phyloP scores from a whole-genome alignment of 495 filamentous ascomycete species.

The Tuber magnatum region DNA sequence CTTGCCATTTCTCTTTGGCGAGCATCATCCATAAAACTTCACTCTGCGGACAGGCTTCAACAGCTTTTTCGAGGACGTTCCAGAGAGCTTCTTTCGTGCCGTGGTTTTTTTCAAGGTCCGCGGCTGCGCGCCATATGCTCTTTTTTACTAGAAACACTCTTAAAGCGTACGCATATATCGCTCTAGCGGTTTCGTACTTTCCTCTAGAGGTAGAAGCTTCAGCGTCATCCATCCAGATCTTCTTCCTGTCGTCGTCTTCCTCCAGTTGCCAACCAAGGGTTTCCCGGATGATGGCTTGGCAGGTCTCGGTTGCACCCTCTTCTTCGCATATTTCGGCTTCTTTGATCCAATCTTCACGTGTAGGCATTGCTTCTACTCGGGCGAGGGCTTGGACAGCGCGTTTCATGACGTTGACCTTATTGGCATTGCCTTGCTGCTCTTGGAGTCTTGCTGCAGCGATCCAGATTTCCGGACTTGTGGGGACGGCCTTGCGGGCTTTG shows the following conservation, averaged over 20 bases:
- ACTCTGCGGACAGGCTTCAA: conserved; percentile 80
- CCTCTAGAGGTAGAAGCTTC: conserved; percentile 67
- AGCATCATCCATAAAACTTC: conserved; percentile 95
- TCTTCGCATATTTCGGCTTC: conserved; percentile 94
- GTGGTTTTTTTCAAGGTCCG: conserved; percentile 84
- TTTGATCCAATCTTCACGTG: conserved; percentile 91
- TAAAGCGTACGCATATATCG: conserved; percentile 85
- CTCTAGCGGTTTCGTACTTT: conserved; percentile 79
- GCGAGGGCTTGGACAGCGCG: conserved; percentile 84
- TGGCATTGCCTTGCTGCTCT: conserved; percentile 72
- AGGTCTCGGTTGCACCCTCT: conserved; percentile 80
- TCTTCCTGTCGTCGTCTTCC: conserved; percentile 93
- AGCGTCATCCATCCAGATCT: conserved; percentile 91
- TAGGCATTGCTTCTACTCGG: conserved; percentile 87
- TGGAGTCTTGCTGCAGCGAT: conserved; percentile 86
- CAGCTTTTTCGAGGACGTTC: conserved; percentile 82
- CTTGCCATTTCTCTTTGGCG: conserved; percentile 85
- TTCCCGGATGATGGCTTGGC: conserved; percentile 77
- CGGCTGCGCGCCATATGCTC: conserved; percentile 78
- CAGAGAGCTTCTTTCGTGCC: conserved; percentile 76
- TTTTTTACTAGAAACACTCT: conserved; percentile 78
- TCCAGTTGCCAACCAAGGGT: conserved; percentile 90
- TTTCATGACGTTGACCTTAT: conserved; percentile 85
- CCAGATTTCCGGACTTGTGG: conserved; percentile 90
- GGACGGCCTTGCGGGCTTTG: conserved; percentile 85